Percentiles rank a stretch among this genome's conserved stretches.
These are phyloP conservation scores for Oenanthe sinensis DNA, from an alignment of 129 eudicot species.

Conservation along the genomic window DNA sequence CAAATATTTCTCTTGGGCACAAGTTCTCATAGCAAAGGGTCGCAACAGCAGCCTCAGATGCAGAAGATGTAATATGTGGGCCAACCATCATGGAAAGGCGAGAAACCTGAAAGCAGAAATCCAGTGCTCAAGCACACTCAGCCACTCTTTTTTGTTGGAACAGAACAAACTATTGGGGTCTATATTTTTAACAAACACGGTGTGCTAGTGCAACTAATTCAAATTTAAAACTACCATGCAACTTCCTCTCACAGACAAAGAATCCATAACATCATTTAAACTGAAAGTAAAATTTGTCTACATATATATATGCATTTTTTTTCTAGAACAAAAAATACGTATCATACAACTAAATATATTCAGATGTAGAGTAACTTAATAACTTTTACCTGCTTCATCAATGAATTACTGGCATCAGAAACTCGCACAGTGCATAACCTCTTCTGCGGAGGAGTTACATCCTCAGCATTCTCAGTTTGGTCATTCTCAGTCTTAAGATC, in stretches of 20 bases:
- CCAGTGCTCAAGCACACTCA: neutral
- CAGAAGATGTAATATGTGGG: constrained; percentile 68
- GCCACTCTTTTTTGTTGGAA: neutral
- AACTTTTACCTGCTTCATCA: constrained; percentile 39
- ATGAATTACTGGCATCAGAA: constrained; percentile 38
- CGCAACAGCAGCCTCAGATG: constrained; percentile 73
- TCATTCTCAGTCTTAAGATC: constrained; percentile 38
- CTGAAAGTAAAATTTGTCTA: neutral
- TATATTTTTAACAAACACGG: neutral
- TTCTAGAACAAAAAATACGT: neutral
- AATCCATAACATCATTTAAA: neutral
- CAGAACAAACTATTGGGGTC: neutral
- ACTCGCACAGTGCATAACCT: constrained; percentile 35
- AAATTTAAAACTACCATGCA: neutral
- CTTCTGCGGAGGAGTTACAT: constrained; percentile 49
- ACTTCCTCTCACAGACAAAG: neutral
- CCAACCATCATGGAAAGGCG: constrained; percentile 65
- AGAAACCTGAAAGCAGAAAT: constrained; percentile 41
- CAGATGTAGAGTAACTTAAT: neutral
- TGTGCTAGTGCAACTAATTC: neutral
- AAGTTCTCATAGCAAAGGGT: constrained; percentile 79
- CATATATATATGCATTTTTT: neutral
- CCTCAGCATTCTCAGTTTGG: constrained; percentile 43
- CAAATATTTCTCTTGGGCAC: constrained; percentile 60
- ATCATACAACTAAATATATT: neutral